Evolutionary conservation across 164 flowering plant species (phyloP), one percentile per base, ranked within the genome.

Genomic region (Magnolia sinica): DNA sequence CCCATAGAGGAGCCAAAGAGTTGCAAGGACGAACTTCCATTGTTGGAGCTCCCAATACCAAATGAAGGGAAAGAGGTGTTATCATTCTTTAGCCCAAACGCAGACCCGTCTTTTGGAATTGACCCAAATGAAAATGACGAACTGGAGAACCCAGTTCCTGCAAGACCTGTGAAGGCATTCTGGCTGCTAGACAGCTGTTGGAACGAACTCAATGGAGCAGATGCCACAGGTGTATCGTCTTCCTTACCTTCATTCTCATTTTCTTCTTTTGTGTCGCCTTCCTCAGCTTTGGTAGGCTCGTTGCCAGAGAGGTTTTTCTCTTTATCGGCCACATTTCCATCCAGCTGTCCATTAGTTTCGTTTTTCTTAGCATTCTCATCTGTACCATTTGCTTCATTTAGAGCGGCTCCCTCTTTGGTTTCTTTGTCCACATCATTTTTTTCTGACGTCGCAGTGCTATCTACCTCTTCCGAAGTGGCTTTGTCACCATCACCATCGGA

Each of bases 111-210:
- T 75, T 82, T 92, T 13, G 89, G 55, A 70, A 83, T 65, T 13
- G 89, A 81, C 13, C 97, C 94, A 83, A 95, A 92, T n/a, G 96
- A 87, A 79, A 92, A 93, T 7, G 92, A 77, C 4, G 97, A 85
- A 74, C 85, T 78, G 0, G 98, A 90, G 84, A 90, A 91, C 24
- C 98, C 99, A 74, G 92, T 91, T 75, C 99, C 97, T 77, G 89
- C 83, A 82, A 95, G 85, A 23, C 97, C 97, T 5, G 94, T 90
- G 82, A 93, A 95, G 18, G 99, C 98, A 85, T 95, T 95, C 84
- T 91, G 90, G 83, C 82, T 87, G 71, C 93, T 91, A 23, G 99
- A 93, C 68, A 92, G 89, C 81, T 91, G 95, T 74, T 83, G 91
- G 77, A 95, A 95, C 19, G 98, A 92, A 81, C 85, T 93, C 77